These are phyloP conservation scores for Alnus rubra DNA, from an alignment of 306 rosid genomes.

Conservation along the genomic window DNA sequence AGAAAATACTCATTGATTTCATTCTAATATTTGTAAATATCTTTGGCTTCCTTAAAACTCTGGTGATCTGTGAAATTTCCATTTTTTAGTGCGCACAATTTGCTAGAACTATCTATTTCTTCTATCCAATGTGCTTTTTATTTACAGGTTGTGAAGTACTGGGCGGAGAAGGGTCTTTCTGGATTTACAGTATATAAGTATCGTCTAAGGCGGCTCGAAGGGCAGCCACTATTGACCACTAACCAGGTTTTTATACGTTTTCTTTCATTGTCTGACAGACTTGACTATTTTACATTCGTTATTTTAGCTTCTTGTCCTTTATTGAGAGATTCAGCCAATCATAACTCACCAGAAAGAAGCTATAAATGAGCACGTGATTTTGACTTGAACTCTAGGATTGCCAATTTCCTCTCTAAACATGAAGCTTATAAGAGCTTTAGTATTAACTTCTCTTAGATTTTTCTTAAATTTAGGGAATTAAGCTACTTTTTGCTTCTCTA, in stretches of 20 bases:
- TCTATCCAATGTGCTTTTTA: constrained; percentile 11
- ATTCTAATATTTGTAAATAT: background rate
- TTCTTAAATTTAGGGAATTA: too few relatives aligned
- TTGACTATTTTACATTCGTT: background rate
- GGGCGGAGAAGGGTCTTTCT: constrained; percentile 95
- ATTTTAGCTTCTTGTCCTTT: background rate
- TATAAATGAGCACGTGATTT: background rate
- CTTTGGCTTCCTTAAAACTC: background rate
- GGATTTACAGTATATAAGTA: constrained; percentile 88
- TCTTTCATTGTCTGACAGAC: constrained; percentile 9
- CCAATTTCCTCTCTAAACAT: background rate
- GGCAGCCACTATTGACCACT: constrained; percentile 81
- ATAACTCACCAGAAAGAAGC: background rate
- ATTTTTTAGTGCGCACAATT: background rate
- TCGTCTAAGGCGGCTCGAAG: constrained; percentile 81
- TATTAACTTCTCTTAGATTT: too few relatives aligned
- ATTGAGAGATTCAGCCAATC: background rate
- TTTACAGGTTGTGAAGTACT: constrained; percentile 70
- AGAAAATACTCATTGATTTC: background rate
- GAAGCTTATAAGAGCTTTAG: background rate
- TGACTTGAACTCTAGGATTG: background rate
- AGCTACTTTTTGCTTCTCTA: too few relatives aligned
- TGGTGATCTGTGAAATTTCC: background rate
- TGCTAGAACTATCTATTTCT: background rate
- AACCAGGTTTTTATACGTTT: constrained; percentile 62